Evolutionary conservation across 768 basidiomycete species (phyloP).

Genomic region (Termitomyces sp.): DNA sequence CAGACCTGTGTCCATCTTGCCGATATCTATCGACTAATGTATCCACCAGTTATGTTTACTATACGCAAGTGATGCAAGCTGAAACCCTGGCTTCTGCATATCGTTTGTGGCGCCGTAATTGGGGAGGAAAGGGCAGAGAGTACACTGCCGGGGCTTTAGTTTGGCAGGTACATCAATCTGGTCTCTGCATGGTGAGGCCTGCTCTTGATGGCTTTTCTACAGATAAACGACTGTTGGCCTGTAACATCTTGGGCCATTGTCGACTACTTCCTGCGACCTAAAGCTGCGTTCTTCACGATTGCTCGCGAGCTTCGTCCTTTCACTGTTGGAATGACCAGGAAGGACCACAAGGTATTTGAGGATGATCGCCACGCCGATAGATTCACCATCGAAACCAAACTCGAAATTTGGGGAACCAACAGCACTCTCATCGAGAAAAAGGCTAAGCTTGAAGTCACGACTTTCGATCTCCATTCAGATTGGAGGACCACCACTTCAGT

Average conservation of each 20-base stretch:
- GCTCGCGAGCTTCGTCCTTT: constrained; percentile 76
- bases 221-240: constrained; percentile 94
- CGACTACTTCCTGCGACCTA: constrained; percentile 91
- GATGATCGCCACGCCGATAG: constrained; percentile 61
- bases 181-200: background rate
- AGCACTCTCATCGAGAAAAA: constrained; percentile 55
- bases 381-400: constrained; percentile 57
- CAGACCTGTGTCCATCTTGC: background rate
- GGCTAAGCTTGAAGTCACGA: constrained; percentile 57
- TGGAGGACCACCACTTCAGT: constrained; percentile 51
- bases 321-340: constrained; percentile 84
- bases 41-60: constrained; percentile 73
- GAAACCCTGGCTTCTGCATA: constrained; percentile 87
- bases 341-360: constrained; percentile 54
- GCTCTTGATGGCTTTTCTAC: background rate
- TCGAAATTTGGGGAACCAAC: constrained; percentile 90
- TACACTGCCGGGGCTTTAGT: constrained; percentile 89
- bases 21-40: constrained; percentile 7
- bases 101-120: constrained; percentile 87
- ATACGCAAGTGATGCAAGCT: constrained; percentile 95
- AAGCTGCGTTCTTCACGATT: constrained; percentile 85
- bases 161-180: constrained; percentile 66
- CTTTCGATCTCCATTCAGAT: constrained; percentile 59
- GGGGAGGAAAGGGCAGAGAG: constrained; percentile 81
- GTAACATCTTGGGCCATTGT: constrained; percentile 91